Conservation (phyloP, 768 basidiomycete genomes). For the Russula griseocarnosa region DNA sequence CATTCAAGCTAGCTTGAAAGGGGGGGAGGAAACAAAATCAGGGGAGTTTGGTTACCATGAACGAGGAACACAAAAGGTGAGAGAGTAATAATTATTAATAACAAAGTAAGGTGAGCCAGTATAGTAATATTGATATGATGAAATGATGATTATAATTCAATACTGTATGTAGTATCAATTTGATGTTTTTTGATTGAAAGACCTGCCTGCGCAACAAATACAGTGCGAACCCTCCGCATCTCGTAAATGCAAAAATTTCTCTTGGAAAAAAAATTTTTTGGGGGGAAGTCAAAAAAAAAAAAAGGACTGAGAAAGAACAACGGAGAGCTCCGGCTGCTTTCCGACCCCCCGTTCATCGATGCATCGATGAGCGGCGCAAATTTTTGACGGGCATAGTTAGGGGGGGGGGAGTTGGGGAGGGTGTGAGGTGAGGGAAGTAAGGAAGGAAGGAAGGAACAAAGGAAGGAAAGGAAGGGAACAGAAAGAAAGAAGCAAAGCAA, state of each 20-base stretch:
- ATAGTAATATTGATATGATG: not conserved
- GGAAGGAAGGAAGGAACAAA: not conserved
- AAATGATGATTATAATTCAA: not conserved
- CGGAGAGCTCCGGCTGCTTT: not conserved
- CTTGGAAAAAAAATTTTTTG: not conserved
- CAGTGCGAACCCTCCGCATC: not conserved
- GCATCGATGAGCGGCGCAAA: not conserved
- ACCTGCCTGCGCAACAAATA: too few relatives aligned
- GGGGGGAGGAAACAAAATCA: not conserved
- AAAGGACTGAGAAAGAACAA: not conserved
- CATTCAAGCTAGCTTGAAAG: too few relatives aligned
- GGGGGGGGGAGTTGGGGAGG: not conserved
- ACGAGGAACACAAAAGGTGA: too few relatives aligned
- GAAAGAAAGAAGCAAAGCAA: not conserved
- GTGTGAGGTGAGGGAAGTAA: not conserved
- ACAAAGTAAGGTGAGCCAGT: not conserved
- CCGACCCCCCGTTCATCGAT: not conserved
- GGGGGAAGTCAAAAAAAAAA: not conserved
- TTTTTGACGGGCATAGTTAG: not conserved
- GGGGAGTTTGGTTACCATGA: not conserved
- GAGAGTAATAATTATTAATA: not conserved
- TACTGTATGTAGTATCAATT: too few relatives aligned
- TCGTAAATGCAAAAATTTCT: constrained; percentile 2
- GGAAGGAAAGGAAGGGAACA: too few relatives aligned
- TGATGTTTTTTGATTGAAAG: too few relatives aligned